Conservation (phyloP, 805 yeast species). For the Candida sithepensis region DNA sequence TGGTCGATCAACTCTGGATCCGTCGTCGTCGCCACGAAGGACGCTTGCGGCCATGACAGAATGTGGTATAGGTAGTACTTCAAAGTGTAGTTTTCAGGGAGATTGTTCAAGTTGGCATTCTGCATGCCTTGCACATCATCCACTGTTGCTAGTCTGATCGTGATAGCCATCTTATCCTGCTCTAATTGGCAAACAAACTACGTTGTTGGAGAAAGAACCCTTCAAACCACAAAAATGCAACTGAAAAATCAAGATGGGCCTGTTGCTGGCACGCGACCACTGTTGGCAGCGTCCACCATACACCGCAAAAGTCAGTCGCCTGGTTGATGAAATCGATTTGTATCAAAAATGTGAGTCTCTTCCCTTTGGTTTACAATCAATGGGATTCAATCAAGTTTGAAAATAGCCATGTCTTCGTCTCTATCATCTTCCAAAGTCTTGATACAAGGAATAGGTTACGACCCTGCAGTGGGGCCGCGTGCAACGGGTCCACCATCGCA, state of each 20-base stretch:
- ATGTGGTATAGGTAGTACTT: conserved; percentile 93
- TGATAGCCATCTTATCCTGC: conserved; percentile 60
- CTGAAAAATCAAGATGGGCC: no score
- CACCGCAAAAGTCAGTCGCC: no score
- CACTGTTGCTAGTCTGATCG: conserved; percentile 83
- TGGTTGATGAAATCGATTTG: no score
- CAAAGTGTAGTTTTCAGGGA: conserved; percentile 92
- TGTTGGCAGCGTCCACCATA: not conserved
- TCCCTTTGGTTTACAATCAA: no score
- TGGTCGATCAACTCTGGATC: conserved; percentile 39
- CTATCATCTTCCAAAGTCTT: conserved; percentile 14
- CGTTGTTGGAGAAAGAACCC: no score
- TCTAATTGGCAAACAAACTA: no score
- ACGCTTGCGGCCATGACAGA: conserved; percentile 95
- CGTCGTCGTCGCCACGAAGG: conserved; percentile 88
- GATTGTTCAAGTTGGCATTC: conserved; percentile 83
- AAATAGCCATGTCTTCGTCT: conserved; percentile 19
- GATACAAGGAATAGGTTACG: conserved; percentile 26
- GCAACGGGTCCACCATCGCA: conserved; percentile 23
- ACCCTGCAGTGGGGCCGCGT: conserved; percentile 29
- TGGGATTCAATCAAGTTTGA: no score
- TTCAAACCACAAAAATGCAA: no score
- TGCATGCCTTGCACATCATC: conserved; percentile 93
- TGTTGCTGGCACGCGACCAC: not conserved
- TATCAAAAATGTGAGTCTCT: no score